These are phyloP conservation scores for Candida gorgasii DNA, from an alignment of 805 yeast genomes.

Conservation along the genomic window DNA sequence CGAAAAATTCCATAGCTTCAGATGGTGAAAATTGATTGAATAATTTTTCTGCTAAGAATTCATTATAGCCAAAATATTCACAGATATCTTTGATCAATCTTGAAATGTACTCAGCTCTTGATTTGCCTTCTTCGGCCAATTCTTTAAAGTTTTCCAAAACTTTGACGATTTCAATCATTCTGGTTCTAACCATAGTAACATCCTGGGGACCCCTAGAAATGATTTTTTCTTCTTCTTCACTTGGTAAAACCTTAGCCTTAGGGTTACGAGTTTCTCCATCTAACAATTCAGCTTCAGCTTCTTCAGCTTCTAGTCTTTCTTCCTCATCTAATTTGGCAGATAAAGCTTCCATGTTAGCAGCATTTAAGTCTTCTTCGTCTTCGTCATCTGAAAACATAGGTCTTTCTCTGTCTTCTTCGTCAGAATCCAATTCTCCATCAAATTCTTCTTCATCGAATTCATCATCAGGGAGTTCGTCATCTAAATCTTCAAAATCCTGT, in stretches of 20 bases:
- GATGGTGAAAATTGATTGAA: conserved; percentile 90
- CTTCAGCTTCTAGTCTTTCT: conserved; percentile 49
- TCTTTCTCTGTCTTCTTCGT: conserved; percentile 57
- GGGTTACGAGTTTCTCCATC: conserved; percentile 64
- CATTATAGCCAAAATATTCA: conserved; percentile 90
- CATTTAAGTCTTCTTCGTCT: conserved; percentile 66
- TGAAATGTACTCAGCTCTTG: conserved; percentile 79
- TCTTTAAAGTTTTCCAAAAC: conserved; percentile 88
- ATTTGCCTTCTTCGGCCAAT: conserved; percentile 80
- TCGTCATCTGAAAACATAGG: conserved; percentile 76
- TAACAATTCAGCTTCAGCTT: conserved; percentile 54
- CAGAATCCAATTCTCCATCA: conserved; percentile 50
- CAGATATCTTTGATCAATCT: conserved; percentile 84
- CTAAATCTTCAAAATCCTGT: conserved; percentile 40
- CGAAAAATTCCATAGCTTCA: conserved; percentile 97
- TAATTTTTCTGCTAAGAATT: conserved; percentile 88
- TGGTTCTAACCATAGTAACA: conserved; percentile 78
- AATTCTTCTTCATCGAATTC: conserved; percentile 55
- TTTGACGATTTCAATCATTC: conserved; percentile 94
- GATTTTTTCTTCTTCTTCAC: conserved; percentile 61
- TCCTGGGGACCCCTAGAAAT: conserved; percentile 62
- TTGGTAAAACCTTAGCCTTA: conserved; percentile 74
- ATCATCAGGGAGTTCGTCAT: conserved; percentile 30
- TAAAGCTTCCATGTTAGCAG: conserved; percentile 79
- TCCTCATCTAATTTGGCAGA: conserved; percentile 65